phyloP scores from a whole-genome alignment of 495 filamentous ascomycete species.

The Daldinia vernicosa region DNA sequence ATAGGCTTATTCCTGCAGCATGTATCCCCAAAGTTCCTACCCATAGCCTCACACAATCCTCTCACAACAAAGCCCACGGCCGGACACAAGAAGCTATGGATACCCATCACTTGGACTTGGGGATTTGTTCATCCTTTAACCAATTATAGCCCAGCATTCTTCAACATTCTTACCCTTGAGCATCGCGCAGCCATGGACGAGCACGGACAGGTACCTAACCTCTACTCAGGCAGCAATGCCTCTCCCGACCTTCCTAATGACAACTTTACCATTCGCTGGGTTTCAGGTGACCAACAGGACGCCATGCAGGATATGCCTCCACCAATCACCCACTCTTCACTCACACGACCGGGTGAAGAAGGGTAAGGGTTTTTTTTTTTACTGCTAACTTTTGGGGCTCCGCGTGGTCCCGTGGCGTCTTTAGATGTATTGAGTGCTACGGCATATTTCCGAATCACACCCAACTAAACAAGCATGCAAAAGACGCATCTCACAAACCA shows the following conservation, averaged over 20 bases:
- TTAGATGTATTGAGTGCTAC: background rate
- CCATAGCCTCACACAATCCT: background rate
- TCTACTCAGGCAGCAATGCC: background rate
- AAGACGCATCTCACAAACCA: conserved; percentile 4
- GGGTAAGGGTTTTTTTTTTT: conserved; percentile 18
- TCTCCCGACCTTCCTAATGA: background rate
- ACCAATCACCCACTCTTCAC: background rate
- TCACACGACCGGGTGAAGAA: background rate
- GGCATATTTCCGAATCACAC: background rate
- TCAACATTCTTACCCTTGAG: background rate
- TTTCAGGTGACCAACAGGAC: background rate
- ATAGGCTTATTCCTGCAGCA: background rate
- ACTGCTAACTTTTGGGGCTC: no score
- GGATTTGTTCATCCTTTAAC: background rate
- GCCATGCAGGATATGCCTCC: background rate
- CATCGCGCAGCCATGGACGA: background rate
- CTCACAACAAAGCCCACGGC: background rate
- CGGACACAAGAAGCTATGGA: conserved; percentile 4
- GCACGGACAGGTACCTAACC: conserved; percentile 3
- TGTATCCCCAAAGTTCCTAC: conserved; percentile 14
- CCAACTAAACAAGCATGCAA: conserved; percentile 7
- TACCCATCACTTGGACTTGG: background rate
- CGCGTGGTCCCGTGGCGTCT: no score
- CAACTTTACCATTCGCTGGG: background rate
- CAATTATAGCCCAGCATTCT: background rate